Base-by-base conservation (phyloP, 2,329 filamentous ascomycete genomes). In the Geosmithia morbida region DNA sequence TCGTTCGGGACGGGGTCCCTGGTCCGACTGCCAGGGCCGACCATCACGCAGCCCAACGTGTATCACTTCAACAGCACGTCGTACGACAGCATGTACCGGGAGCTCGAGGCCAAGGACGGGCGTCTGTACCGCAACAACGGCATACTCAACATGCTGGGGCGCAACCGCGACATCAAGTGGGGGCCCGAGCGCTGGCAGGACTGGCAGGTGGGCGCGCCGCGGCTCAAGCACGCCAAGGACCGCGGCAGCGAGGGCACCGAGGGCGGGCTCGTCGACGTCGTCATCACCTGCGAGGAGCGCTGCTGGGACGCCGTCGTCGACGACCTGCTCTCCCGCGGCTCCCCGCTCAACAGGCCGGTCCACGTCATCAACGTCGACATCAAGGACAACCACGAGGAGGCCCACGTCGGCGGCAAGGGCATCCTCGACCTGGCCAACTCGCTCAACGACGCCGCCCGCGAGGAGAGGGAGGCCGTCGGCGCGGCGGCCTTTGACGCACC, bases 361-460 rank as follows among this genome's bases (percentile, higher is more conserved):
- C 92, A 98, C 61, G 87, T 98, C 48, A 94, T 98, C 71, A 98
- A 98, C 57, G 84, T 98, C 48, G 92, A 98, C 61, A 98, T 98
- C 59, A 90, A 85, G 63, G 92, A 98, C 66, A 98, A 97, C 59
- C 92, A 97, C 59, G 90, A 98, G 62, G 92, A 98, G 65, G 92
- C 92, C 0, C 73, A 90, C 19, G 77, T 96, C 2, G 92, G 92
- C 10, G 92, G 92, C 2, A 80, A 83, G 54, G 92, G 87, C 43
- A 98, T 98, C 50, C 72, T 97, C 39, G 92, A 98, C 59, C 72
- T 98, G 37, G 92, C 92, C 1, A 79, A 90, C 58, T 80, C 79
- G 30, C 68, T 98, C 50, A 97, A 97, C 59, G 75, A 78, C 17
- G 85, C 80, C 1, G 92, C 92, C 0, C 71, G 66, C 26, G 81